Evolutionary conservation across 495 filamentous ascomycete species (phyloP).

Genomic region (Daldinia concentrica): DNA sequence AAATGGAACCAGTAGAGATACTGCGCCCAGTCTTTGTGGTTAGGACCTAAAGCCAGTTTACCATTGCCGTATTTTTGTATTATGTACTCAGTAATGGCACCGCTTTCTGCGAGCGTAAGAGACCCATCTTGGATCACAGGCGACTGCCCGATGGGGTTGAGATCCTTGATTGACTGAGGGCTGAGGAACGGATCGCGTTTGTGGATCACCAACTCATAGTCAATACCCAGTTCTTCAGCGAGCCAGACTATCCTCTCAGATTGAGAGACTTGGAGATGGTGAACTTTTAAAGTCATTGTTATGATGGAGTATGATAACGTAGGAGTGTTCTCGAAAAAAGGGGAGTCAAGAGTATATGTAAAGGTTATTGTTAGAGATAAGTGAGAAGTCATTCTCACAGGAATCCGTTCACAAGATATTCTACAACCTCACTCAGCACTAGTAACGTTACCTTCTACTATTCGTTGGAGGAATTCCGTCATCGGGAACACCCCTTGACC

Average conservation of each 20-base stretch:
- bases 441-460: background rate
- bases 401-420: background rate
- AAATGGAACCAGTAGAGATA: background rate
- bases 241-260: background rate
- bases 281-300: background rate
- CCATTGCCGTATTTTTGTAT: background rate
- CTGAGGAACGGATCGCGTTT: background rate
- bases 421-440: background rate
- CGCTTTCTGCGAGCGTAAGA: background rate
- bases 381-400: background rate
- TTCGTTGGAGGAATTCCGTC: background rate
- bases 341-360: background rate
- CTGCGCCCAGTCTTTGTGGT: background rate
- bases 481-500: background rate
- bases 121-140: background rate
- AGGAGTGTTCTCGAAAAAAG: background rate
- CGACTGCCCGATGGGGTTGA: background rate
- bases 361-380: background rate
- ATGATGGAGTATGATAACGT: background rate
- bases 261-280: background rate
- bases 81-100: background rate
- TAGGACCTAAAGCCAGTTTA: background rate
- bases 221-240: background rate
- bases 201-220: background rate
- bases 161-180: background rate